Evolutionary conservation across 2,329 filamentous ascomycete species (phyloP).

Genomic region (Ceratocystis albifundus): DNA sequence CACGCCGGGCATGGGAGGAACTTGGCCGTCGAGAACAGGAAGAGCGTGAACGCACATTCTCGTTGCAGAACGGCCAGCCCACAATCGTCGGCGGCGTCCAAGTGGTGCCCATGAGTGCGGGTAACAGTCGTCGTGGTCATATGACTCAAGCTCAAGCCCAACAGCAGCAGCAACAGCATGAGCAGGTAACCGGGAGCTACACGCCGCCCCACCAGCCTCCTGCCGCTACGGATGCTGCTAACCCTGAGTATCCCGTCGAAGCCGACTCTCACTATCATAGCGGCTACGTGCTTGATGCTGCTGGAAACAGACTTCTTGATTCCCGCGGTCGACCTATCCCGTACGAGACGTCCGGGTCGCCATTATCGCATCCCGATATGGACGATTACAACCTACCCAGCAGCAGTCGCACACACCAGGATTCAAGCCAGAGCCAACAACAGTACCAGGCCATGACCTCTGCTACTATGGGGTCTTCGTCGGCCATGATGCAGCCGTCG

Average conservation of each 20-base stretch:
- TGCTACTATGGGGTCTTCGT: constrained; percentile 25
- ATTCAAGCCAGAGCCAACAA: constrained; percentile 22
- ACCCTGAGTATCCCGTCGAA: constrained; percentile 28
- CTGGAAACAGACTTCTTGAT: constrained; percentile 25
- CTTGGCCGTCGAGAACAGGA: constrained; percentile 85
- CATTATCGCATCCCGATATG: constrained; percentile 18
- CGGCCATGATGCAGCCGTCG: constrained; percentile 23
- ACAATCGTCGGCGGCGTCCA: constrained; percentile 88
- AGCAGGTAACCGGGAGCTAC: constrained; percentile 14
- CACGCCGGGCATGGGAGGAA: constrained; percentile 92
- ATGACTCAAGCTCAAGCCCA: constrained; percentile 30
- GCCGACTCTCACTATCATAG: constrained; percentile 13
- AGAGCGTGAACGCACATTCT: constrained; percentile 73
- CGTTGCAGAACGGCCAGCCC: constrained; percentile 76
- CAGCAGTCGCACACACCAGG: constrained; percentile 33
- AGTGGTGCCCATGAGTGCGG: constrained; percentile 75
- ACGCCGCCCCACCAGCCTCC: constrained; percentile 22
- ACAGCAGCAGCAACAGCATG: background rate
- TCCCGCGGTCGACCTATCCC: constrained; percentile 27
- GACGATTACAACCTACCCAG: constrained; percentile 29
- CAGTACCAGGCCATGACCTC: constrained; percentile 18
- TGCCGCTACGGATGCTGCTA: constrained; percentile 23
- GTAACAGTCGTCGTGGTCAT: constrained; percentile 42
- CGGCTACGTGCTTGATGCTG: constrained; percentile 28
- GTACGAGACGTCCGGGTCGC: constrained; percentile 16